Evolutionary conservation across 2,329 filamentous ascomycete genomes (phyloP).

Genomic region (Leptographium radiaticola): DNA sequence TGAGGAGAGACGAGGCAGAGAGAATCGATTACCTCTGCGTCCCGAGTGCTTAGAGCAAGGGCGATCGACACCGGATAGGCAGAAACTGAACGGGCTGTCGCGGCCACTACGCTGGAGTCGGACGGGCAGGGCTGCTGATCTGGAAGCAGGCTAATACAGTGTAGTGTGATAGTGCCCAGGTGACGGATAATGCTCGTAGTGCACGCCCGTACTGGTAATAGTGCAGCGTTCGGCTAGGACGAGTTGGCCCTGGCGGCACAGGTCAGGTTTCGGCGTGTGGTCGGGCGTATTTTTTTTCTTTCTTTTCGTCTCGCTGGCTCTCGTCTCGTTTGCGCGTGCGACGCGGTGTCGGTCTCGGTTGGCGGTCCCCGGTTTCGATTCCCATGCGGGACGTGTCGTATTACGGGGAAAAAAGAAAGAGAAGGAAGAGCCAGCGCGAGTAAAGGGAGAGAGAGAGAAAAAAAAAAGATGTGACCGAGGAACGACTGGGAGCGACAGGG

Average conservation of each 20-base stretch:
- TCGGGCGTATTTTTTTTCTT: not conserved
- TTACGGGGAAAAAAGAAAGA: slow-evolving; percentile 1
- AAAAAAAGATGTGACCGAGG: not conserved
- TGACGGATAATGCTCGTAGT: not conserved
- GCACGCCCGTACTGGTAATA: not conserved
- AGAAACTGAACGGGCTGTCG: not conserved
- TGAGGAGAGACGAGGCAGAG: not conserved
- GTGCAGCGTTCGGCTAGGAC: not conserved
- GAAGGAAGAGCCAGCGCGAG: not conserved
- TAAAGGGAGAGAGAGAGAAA: not conserved
- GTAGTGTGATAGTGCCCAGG: too few species aligned
- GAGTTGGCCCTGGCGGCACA: not conserved
- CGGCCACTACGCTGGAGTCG: not conserved
- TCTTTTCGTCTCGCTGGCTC: not conserved
- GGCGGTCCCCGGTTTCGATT: not conserved
- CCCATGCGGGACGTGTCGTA: not conserved
- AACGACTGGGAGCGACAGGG: not conserved
- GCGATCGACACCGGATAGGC: not conserved
- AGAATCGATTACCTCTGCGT: too few species aligned
- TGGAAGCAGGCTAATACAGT: not conserved
- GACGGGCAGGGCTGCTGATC: slow-evolving; percentile 1
- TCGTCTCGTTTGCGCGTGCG: not conserved
- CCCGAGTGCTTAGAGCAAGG: not conserved
- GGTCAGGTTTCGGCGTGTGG: too few species aligned
- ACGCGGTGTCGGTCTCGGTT: not conserved